phyloP scores from a whole-genome alignment of 2,329 filamentous ascomycete genomes.

The Penicillium verrucosum region DNA sequence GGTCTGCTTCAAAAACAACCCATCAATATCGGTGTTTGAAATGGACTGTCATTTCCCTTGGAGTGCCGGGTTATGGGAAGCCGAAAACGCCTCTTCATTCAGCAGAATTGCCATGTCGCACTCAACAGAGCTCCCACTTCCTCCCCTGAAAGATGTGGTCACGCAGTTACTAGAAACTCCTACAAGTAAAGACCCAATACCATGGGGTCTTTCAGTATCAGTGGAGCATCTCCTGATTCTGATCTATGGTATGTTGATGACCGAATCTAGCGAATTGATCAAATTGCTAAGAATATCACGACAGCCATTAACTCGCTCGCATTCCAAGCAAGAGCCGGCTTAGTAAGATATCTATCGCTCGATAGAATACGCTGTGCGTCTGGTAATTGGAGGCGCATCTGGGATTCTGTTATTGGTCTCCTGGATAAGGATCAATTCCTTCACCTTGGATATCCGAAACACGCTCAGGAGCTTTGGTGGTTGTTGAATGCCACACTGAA shows the following conservation, averaged over 20 bases:
- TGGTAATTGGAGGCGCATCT: constrained; percentile 29
- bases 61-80: constrained; percentile 31
- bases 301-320: constrained; percentile 32
- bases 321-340: constrained; percentile 27
- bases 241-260: constrained; percentile 27
- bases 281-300: neutral
- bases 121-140: constrained; percentile 16
- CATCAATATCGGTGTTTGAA: constrained; percentile 30
- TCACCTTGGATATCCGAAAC: constrained; percentile 31
- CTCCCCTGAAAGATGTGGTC: constrained; percentile 24
- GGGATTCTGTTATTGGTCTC: constrained; percentile 20
- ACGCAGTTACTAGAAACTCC: constrained; percentile 25
- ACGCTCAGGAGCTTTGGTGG: constrained; percentile 34
- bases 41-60: constrained; percentile 33
- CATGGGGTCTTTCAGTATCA: constrained; percentile 27
- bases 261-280: neutral
- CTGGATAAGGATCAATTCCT: constrained; percentile 22
- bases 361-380: constrained; percentile 27
- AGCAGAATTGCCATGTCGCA: constrained; percentile 15
- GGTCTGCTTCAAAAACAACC: constrained; percentile 34
- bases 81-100: constrained; percentile 27
- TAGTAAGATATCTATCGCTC: constrained; percentile 25
- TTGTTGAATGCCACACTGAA: constrained; percentile 28
- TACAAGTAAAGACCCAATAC: constrained; percentile 7
- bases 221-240: constrained; percentile 31